These are phyloP conservation scores for Verbascum thapsus DNA, from an alignment of 257 asterid genomes.

Conservation along the genomic window DNA sequence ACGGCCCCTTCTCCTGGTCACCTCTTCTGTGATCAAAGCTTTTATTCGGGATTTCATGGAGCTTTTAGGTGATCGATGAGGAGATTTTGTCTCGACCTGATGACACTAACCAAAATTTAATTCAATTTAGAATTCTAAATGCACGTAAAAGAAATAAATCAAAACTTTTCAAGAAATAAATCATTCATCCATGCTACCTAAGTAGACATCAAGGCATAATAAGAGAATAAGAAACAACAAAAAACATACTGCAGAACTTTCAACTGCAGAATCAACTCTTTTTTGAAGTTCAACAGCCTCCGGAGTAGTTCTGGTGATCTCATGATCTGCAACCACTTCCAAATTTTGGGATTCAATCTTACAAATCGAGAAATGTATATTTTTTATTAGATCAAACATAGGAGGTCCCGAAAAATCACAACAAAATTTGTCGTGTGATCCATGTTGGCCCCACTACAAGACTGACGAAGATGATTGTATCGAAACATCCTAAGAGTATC, in stretches of 20 bases:
- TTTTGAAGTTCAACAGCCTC: conserved; percentile 35
- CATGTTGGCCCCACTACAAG: too few relatives aligned
- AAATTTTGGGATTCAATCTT: background rate
- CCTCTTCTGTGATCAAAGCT: conserved; percentile 63
- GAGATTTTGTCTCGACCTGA: conserved; percentile 42
- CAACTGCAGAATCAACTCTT: conserved; percentile 21
- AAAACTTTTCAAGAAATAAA: too few relatives aligned
- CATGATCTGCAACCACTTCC: conserved; percentile 40
- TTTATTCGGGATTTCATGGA: conserved; percentile 70
- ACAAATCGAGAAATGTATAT: too few relatives aligned
- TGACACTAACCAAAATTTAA: background rate
- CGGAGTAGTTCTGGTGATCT: conserved; percentile 10
- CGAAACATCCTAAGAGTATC: background rate
- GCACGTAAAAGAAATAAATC: background rate
- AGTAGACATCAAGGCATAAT: background rate
- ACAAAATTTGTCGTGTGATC: too few relatives aligned
- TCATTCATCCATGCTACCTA: too few relatives aligned
- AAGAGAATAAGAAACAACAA: background rate
- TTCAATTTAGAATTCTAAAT: background rate
- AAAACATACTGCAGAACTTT: conserved; percentile 44
- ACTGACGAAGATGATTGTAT: too few relatives aligned
- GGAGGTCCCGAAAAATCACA: too few relatives aligned
- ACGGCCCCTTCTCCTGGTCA: conserved; percentile 45
- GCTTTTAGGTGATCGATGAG: conserved; percentile 45
- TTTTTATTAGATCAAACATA: too few relatives aligned